phyloP scores from a whole-genome alignment of 2,329 filamentous ascomycete species.

The Hortaea werneckii region DNA sequence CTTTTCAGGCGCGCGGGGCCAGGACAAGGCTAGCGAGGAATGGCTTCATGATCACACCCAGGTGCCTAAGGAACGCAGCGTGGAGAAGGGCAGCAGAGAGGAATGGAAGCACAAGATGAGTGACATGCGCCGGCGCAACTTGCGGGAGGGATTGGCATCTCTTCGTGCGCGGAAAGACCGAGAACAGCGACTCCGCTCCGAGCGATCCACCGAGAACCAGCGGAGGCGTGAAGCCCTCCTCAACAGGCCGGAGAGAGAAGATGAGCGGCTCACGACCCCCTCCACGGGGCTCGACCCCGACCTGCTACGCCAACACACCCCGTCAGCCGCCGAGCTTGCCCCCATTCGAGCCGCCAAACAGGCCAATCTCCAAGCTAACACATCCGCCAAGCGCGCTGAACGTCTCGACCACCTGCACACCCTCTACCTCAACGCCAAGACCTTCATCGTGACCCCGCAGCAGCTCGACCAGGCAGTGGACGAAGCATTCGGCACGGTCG shows the following conservation, averaged over 20 bases:
- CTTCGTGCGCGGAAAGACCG: slow-evolving; percentile 56
- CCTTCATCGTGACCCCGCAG: slow-evolving; percentile 74
- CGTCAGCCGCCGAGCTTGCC: slow-evolving; percentile 36
- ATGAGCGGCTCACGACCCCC: slow-evolving; percentile 65
- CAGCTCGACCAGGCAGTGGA: slow-evolving; percentile 69
- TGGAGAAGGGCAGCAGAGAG: slow-evolving; percentile 35
- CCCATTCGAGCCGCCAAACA: slow-evolving; percentile 37
- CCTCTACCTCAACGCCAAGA: slow-evolving; percentile 77
- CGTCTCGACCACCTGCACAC: slow-evolving; percentile 62
- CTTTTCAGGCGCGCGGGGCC: slow-evolving; percentile 48
- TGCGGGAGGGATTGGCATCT: slow-evolving; percentile 59
- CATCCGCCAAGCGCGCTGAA: slow-evolving; percentile 13
- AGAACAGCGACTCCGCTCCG: slow-evolving; percentile 27
- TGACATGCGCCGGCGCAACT: slow-evolving; percentile 56
- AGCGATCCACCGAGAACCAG: slow-evolving; percentile 40
- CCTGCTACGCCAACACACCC: slow-evolving; percentile 45
- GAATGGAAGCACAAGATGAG: slow-evolving; percentile 67
- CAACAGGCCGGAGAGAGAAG: slow-evolving; percentile 57
- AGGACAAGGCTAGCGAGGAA: slow-evolving; percentile 32
- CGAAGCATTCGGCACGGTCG: slow-evolving; percentile 58
- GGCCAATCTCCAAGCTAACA: slow-evolving; percentile 12
- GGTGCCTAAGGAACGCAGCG: not conserved
- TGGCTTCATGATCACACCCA: slow-evolving; percentile 34
- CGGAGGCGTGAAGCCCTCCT: slow-evolving; percentile 41
- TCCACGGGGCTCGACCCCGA: slow-evolving; percentile 40